These are phyloP conservation scores for Akebia trifoliata DNA, from an alignment of 164 flowering plant genomes.

Conservation along the genomic window DNA sequence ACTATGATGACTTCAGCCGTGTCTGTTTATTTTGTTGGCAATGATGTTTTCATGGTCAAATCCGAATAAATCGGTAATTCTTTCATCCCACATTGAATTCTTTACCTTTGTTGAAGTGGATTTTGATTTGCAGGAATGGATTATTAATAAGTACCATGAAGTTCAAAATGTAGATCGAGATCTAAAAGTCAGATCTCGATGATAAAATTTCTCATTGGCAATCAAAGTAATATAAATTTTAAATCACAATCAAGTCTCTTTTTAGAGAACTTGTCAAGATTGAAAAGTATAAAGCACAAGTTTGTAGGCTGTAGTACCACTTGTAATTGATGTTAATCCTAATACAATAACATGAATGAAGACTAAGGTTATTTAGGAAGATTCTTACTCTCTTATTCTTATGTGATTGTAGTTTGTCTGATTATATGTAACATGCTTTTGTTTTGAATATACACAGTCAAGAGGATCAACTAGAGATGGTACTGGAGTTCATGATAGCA, in stretches of 20 bases:
- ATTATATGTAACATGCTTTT: not conserved
- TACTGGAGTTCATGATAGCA: slow-evolving; percentile 74
- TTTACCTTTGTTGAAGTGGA: no score
- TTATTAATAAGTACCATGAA: not conserved
- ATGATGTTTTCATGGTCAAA: not conserved
- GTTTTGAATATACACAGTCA: slow-evolving; percentile 33
- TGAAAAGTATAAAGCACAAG: no score
- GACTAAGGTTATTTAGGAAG: not conserved
- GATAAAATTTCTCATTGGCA: no score
- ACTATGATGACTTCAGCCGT: no score
- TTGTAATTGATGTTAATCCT: not conserved
- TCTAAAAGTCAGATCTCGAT: not conserved
- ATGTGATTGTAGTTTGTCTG: not conserved
- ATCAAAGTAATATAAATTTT: no score
- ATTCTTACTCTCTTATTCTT: not conserved
- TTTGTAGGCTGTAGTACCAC: no score
- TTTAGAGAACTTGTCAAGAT: no score
- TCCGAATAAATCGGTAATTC: no score
- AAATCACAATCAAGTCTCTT: no score
- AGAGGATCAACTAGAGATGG: slow-evolving; percentile 83
- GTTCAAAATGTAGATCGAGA: not conserved
- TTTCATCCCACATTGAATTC: no score
- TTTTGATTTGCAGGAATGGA: no score
- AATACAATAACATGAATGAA: not conserved
- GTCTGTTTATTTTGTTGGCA: not conserved